These are phyloP conservation scores for Dichotomopilus funicola DNA, from an alignment of 2,329 filamentous ascomycete genomes.

Conservation along the genomic window DNA sequence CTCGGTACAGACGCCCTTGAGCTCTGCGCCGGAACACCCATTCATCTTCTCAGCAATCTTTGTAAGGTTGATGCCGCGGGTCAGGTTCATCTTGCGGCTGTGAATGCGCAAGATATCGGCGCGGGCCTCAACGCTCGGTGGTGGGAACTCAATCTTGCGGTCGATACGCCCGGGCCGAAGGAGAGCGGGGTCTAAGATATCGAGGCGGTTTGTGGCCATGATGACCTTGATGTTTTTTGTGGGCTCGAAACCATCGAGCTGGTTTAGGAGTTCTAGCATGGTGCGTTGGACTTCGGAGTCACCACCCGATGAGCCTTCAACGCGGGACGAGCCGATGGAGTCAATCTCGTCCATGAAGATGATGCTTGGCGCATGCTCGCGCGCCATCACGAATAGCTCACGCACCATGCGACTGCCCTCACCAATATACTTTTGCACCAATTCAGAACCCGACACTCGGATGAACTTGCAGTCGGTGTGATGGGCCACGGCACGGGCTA, in stretches of 20 bases:
- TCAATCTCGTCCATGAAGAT: conserved; percentile 99
- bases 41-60: conserved; percentile 99
- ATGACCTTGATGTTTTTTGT: conserved; percentile 99
- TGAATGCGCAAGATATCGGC: conserved; percentile 98
- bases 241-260: conserved; percentile 96
- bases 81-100: conserved; percentile 97
- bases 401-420: conserved; percentile 98
- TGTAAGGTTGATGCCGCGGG: conserved; percentile 90
- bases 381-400: conserved; percentile 97
- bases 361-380: conserved; percentile 95
- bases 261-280: conserved; percentile 96
- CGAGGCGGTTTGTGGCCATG: conserved; percentile 97
- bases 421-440: conserved; percentile 99
- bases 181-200: conserved; percentile 92
- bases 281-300: conserved; percentile 98
- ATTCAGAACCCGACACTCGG: conserved; percentile 86
- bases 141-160: conserved; percentile 97
- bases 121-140: conserved; percentile 89
- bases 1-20: conserved; percentile 98
- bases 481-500: conserved; percentile 92
- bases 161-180: conserved; percentile 96
- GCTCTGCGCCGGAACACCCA: conserved; percentile 90
- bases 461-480: conserved; percentile 99
- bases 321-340: conserved; percentile 93
- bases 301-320: conserved; percentile 89